Base-by-base conservation (phyloP, 1,284 basidiomycete genomes). In the Xerocomus minutiporus region DNA sequence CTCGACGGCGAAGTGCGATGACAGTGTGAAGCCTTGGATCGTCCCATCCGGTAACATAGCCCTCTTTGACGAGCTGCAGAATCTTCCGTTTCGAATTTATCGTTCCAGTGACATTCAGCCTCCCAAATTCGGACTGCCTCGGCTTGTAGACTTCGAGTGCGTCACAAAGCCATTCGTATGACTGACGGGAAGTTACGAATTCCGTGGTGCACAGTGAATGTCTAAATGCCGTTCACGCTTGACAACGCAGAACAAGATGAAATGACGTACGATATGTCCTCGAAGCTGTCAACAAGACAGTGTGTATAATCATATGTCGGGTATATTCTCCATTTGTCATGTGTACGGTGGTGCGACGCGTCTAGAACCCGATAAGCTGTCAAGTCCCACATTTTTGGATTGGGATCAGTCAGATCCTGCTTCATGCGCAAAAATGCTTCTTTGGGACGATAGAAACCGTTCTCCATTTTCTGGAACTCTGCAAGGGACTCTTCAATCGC, bases 311-410 rank as follows among this genome's bases (percentile, higher is more conserved):
- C 97, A 71, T 99, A 99, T 5, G 96, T 98, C 3, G 96, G 93
- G 70, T 97, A 97, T 61, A 93, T 88, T 65, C 78, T 91, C 97
- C 97, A 99, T 63, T 88, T 90, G 69, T 88, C 84, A 26, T 86
- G 86, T 0, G 97, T 99, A 29, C 97, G 85, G 69, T 99, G 96
- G 72, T 99, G 97, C 38, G 91, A 83, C 6, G 92, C 84, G 50
- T 90, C 81, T 54, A 99, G 80, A 41, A 98, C 93, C 34, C 97
- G 87, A 70, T 99, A 99, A 15, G 96, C 96, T 45, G 97, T 92
- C 53, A 97, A 73, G 73, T 99, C 97, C 97, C 97, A 99, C 96
- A 99, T 98, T 74, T 96, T 94, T 25, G 97, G 96, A 72, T 99
- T 99, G 11, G 91, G 90, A 56, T 93, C 91, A 49, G 84, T 79